Evolutionary conservation across 192 early-diverging fungal species (phyloP).

Genomic region (Thamnidium elegans): DNA sequence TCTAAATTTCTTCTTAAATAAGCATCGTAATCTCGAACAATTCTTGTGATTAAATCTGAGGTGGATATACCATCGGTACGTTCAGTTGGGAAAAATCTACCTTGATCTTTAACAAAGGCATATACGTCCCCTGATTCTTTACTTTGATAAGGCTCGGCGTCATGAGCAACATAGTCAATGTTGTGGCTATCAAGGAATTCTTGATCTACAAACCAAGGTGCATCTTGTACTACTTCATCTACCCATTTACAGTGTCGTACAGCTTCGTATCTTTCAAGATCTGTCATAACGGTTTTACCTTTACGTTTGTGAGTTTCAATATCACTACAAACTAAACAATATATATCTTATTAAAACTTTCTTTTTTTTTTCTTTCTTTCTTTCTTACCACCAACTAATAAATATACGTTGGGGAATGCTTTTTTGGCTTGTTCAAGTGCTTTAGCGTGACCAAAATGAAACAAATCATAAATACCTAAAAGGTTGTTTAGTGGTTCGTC

Average conservation of each 20-base stretch:
- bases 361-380: neutral
- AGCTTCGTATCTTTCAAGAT: constrained; percentile 75
- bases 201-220: constrained; percentile 80
- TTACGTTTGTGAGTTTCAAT: constrained; percentile 72
- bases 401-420: constrained; percentile 67
- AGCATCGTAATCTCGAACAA: constrained; percentile 82
- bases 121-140: constrained; percentile 74
- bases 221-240: constrained; percentile 73
- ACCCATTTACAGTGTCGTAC: constrained; percentile 85
- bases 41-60: constrained; percentile 81
- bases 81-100: constrained; percentile 61
- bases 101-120: constrained; percentile 77
- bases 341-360: neutral
- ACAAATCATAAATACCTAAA: constrained; percentile 63
- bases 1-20: constrained; percentile 84
- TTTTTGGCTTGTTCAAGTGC: constrained; percentile 83
- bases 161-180: constrained; percentile 85
- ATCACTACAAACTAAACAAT: constrained; percentile 63
- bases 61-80: constrained; percentile 83
- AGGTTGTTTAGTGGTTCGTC: neutral
- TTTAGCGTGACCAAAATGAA: constrained; percentile 77
- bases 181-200: constrained; percentile 72
- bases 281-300: constrained; percentile 81
- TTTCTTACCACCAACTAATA: constrained; percentile 61
- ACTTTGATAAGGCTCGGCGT: constrained; percentile 75